Conservation (phyloP, 2,329 filamentous ascomycete genomes). For the Cytospora paraplurivora region DNA sequence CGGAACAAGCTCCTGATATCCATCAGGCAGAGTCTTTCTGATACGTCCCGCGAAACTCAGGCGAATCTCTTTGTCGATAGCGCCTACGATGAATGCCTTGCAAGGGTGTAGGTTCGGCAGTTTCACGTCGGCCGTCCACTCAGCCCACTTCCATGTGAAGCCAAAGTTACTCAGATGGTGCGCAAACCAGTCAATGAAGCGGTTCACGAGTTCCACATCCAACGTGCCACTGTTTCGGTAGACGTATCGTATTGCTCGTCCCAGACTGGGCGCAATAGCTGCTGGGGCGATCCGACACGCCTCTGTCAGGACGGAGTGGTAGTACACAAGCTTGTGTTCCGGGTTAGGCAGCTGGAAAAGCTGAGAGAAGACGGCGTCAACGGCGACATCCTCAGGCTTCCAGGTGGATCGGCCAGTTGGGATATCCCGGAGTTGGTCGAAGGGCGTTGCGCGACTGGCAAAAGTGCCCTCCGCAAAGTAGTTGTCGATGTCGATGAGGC, state of each 20-base stretch:
- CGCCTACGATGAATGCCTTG: constrained; percentile 90
- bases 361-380: constrained; percentile 97
- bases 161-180: constrained; percentile 99
- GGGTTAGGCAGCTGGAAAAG: constrained; percentile 83
- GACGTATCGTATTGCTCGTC: constrained; percentile 87
- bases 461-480: constrained; percentile 91
- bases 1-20: constrained; percentile 81
- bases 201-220: constrained; percentile 82
- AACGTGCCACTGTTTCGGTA: constrained; percentile 81
- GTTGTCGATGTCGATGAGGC: constrained; percentile 90
- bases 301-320: constrained; percentile 92
- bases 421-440: constrained; percentile 79
- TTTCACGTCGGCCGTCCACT: constrained; percentile 88
- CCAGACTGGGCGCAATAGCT: constrained; percentile 92
- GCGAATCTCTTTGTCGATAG: constrained; percentile 94
- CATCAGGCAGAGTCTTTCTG: constrained; percentile 84
- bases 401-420: constrained; percentile 72
- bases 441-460: constrained; percentile 88
- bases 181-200: constrained; percentile 96
- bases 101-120: constrained; percentile 78
- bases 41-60: constrained; percentile 96
- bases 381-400: constrained; percentile 96
- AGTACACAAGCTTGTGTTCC: constrained; percentile 95
- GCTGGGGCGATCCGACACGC: constrained; percentile 94
- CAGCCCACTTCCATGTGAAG: constrained; percentile 99